Evolutionary conservation across 306 rosid genomes (phyloP), one percentile per base, ranked within the genome.

Genomic region (Arachis stenosperma): DNA sequence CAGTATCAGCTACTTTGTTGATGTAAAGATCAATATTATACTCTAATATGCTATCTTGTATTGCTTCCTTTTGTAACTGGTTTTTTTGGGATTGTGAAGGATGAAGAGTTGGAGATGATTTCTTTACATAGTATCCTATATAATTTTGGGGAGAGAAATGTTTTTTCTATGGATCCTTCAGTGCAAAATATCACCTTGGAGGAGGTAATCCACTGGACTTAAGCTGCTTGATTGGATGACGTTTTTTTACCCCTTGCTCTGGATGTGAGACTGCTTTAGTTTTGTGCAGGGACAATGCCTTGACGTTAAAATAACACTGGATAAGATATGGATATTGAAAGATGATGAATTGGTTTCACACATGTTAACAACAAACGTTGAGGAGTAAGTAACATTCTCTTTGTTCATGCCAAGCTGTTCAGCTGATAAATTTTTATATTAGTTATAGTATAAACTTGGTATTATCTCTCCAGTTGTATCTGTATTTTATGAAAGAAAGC

Each of bases 311-410:
- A 71, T 94, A 78, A 69, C 86, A 42, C 81, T 79, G 2, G 86
- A 91, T 73, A 91, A 86, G 90, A 86, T 94, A 76, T 94, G 96
- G 95, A 82, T 94, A 77, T 79, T 94, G 84, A 94, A 86, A 82
- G 92, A 84, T 75, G 83, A 89, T 60, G 92, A 84, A 68, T 74
- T 94, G 82, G 79, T 88, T 61, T 81, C 84, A 66, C 92, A 77
- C 71, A 76, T 75, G 76, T 72, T 81, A 68, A 41, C 82, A 65
- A 63, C 82, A 36, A 63, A 86, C 78, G 81, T 30, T 62, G 75
- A 78, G 8, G 74, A n/a, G 98, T 91, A 89, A 36, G 87, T 71
- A 62, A 53, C 56, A 29, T 58, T 73, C 74, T 69, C 68, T 78
- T 72, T 52, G 60, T 79, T 60, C 56, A 63, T 71, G 40, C 64